Conservation (phyloP, 495 filamentous ascomycete genomes). For the Penicillium argentinense region DNA sequence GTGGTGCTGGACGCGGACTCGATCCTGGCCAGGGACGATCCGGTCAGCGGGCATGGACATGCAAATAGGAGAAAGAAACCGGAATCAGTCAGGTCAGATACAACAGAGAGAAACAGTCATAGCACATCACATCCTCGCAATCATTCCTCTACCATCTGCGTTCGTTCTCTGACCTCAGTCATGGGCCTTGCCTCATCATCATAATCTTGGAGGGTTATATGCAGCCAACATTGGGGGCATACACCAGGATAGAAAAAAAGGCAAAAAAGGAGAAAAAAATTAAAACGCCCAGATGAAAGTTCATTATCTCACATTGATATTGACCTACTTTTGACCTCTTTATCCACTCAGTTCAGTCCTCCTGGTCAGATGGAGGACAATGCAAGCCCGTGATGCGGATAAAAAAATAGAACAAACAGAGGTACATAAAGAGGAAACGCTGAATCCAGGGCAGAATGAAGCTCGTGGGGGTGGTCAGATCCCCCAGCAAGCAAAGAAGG, state of each 20-base stretch:
- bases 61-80: not conserved
- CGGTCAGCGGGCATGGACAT: not conserved
- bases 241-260: conserved; percentile 5
- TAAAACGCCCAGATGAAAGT: conserved; percentile 16
- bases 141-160: too few relatives aligned
- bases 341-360: conserved; percentile 11
- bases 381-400: not conserved
- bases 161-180: too few relatives aligned
- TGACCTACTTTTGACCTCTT: conserved; percentile 11
- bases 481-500: not conserved
- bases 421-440: conserved; percentile 5
- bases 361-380: conserved; percentile 15
- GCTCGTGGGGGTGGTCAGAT: not conserved
- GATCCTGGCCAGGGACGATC: not conserved
- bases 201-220: conserved; percentile 3
- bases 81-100: conserved; percentile 6
- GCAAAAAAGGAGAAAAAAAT: conserved; percentile 8
- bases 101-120: conserved; percentile 12
- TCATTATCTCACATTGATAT: conserved; percentile 13
- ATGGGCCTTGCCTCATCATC: not conserved
- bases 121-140: not conserved
- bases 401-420: conserved; percentile 2
- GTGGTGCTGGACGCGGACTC: not conserved
- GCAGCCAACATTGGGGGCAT: not conserved
- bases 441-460: conserved; percentile 5